Conservation (phyloP, 2,329 filamentous ascomycete genomes). For the Macrophomina tecta region DNA sequence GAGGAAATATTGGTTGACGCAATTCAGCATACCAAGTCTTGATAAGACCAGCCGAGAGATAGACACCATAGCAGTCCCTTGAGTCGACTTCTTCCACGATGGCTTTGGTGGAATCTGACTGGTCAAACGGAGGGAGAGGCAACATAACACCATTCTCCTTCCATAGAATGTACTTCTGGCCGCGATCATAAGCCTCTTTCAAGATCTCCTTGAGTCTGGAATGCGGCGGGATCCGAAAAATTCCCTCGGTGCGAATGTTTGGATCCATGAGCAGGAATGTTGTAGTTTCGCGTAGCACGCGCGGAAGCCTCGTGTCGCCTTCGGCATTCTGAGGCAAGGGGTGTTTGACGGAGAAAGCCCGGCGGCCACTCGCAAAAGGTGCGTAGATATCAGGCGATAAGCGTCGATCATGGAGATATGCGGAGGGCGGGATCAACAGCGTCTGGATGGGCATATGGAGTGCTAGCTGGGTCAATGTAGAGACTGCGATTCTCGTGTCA, state of each 20-base stretch:
- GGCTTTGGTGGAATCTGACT: conserved; percentile 44
- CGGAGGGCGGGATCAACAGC: conserved; percentile 60
- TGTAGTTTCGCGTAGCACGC: conserved; percentile 60
- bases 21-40: conserved; percentile 63
- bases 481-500: conserved; percentile 47
- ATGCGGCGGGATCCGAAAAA: conserved; percentile 61
- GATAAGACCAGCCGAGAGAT: conserved; percentile 59
- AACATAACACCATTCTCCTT: conserved; percentile 50
- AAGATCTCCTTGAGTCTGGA: conserved; percentile 56
- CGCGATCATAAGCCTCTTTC: conserved; percentile 61
- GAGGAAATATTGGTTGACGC: conserved; percentile 58
- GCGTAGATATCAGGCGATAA: conserved; percentile 55
- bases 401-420: conserved; percentile 61
- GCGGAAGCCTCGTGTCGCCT: conserved; percentile 56
- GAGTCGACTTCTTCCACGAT: conserved; percentile 55
- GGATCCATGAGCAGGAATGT: conserved; percentile 56
- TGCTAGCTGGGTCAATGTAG: conserved; percentile 56
- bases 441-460: conserved; percentile 59
- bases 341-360: conserved; percentile 55
- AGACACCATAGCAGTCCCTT: conserved; percentile 59
- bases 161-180: conserved; percentile 61
- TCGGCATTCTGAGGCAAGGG: conserved; percentile 54
- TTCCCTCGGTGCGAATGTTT: conserved; percentile 57
- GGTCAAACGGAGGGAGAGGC: conserved; percentile 41
- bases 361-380: conserved; percentile 52